Evolutionary conservation across 2,329 filamentous ascomycete genomes (phyloP), one percentile per base, ranked within the genome.

Genomic region (Macrophomina phaseolina): DNA sequence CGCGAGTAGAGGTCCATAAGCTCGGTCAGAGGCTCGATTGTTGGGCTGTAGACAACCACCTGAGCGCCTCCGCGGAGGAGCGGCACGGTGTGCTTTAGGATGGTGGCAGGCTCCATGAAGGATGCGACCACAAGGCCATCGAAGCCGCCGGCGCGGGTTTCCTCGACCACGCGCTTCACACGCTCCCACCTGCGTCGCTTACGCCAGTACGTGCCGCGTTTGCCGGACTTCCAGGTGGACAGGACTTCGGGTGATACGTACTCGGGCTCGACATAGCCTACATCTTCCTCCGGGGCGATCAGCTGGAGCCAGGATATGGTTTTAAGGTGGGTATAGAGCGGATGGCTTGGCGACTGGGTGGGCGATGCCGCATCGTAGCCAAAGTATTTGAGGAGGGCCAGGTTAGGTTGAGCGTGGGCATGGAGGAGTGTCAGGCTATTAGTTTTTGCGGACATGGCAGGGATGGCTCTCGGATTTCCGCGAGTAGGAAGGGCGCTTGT

Each of bases 241-340:
- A 98, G 82, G 30, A 86, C 84, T 16, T 89, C 86, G 0, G 88
- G 82, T 0, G 88, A 73, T 1, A 90, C 82, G 0, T 81, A 75
- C 0, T 87, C 83, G 0, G 93, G 90, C 64, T 90, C 86, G 32
- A 86, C 85, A 79, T 97, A 97, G 4, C 90, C 87, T 0, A 86
- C 85, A 77, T 98, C 95, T 36, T 88, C 82, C 42, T 87, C 81
- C 0, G 95, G 95, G 30, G 91, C 85, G 16, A 97, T 81, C 5
- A 99, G 87, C 79, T 98, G 94, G 2, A 99, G 86, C 94, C 94
- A 99, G 34, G 92, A 94, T 36, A 98, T 83, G 5, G 90, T 88
- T 73, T 94, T 90, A 62, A 99, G 87, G 75, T 95, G 90, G 16
- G 87, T 90, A 77, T 90, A 86, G 11, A 99, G 87, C 0, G 95